Evolutionary conservation across 2,329 filamentous ascomycete species (phyloP).

Genomic region (Leptographium lundbergii): DNA sequence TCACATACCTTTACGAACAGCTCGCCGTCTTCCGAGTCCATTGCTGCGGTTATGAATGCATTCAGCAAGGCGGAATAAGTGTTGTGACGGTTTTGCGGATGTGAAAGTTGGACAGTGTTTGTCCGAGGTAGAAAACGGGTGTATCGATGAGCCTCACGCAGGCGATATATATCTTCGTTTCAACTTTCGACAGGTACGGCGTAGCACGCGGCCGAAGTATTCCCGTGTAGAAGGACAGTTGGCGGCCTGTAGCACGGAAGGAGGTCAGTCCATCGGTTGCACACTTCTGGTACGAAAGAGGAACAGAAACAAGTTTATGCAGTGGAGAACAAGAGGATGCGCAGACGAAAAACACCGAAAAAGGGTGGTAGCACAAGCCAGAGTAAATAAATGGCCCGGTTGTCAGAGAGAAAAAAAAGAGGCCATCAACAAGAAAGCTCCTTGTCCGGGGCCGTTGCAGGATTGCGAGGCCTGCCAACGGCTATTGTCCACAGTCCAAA

Average conservation of each 20-base stretch:
- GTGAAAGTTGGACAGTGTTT: not conserved
- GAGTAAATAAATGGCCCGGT: not conserved
- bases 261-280: slow-evolving; percentile 6
- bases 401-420: not conserved
- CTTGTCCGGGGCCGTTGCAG: not conserved
- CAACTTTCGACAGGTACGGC: not conserved
- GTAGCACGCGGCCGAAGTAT: slow-evolving; percentile 6
- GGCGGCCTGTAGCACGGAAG: slow-evolving; percentile 6
- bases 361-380: not conserved
- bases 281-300: not conserved
- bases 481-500: not conserved
- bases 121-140: not conserved
- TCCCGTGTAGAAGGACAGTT: slow-evolving; percentile 1
- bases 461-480: not conserved
- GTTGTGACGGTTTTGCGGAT: not conserved
- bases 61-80: slow-evolving; percentile 19
- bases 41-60: slow-evolving; percentile 43
- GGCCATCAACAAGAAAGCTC: not conserved
- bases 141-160: not conserved
- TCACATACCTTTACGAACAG: slow-evolving; percentile 65
- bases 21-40: slow-evolving; percentile 85
- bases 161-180: slow-evolving; percentile 2
- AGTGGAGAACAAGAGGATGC: not conserved
- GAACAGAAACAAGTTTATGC: not conserved
- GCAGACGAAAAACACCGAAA: not conserved